These are phyloP conservation scores for Moesziomyces antarcticus DNA, from an alignment of 1,284 basidiomycete genomes.

Conservation along the genomic window DNA sequence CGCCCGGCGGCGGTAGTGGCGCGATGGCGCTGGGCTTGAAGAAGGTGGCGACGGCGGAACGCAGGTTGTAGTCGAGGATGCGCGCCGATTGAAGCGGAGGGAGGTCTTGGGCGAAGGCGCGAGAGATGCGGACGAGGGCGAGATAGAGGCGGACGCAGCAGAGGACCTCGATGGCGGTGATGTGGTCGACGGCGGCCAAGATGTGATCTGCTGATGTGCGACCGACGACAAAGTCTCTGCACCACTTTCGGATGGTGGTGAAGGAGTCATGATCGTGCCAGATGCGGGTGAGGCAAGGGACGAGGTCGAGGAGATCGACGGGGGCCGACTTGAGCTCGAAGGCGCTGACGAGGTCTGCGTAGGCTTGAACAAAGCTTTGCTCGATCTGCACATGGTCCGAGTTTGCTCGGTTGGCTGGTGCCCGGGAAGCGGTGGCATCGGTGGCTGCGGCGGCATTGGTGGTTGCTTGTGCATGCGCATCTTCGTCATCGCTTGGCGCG, in stretches of 20 bases:
- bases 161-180: constrained; percentile 50
- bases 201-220: constrained; percentile 26
- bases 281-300: constrained; percentile 24
- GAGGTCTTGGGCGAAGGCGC: constrained; percentile 32
- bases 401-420: background rate
- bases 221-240: constrained; percentile 47
- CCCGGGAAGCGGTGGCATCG: background rate
- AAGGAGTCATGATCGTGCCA: constrained; percentile 38
- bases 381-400: constrained; percentile 27
- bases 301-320: constrained; percentile 41
- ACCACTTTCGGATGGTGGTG: constrained; percentile 38
- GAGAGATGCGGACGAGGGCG: constrained; percentile 49
- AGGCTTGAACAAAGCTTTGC: constrained; percentile 27
- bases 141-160: constrained; percentile 56
- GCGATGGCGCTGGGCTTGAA: constrained; percentile 25
- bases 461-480: background rate
- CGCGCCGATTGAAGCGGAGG: constrained; percentile 44
- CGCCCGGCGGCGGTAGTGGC: constrained; percentile 3
- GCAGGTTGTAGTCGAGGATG: constrained; percentile 53
- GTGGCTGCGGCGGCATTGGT: background rate
- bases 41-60: constrained; percentile 38
- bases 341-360: constrained; percentile 32
- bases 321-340: constrained; percentile 40
- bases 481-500: constrained; percentile 5
- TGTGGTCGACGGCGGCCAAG: constrained; percentile 43